A percentile compares a stretch with the other conserved stretches of the same genome.
Conservation (phyloP, 306 rosid genomes). For the Chamaecrista fasciculata region DNA sequence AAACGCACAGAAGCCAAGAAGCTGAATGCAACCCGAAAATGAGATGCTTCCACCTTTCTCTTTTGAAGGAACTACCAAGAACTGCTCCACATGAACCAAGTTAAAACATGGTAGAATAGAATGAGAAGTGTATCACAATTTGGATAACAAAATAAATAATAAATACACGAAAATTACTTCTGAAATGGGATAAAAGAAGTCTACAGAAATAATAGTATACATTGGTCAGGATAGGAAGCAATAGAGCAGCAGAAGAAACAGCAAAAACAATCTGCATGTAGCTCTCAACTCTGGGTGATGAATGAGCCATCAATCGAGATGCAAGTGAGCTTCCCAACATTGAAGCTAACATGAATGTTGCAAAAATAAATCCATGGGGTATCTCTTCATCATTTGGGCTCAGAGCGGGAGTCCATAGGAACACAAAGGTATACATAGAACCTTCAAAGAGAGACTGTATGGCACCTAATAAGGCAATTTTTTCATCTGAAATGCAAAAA, state of each 20-base stretch:
- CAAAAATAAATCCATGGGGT: slow-evolving; percentile 90
- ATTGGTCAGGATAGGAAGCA: slow-evolving; percentile 72
- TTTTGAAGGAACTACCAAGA: slow-evolving; percentile 60
- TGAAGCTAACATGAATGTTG: slow-evolving; percentile 93
- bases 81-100: slow-evolving; percentile 51
- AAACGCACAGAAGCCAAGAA: slow-evolving; percentile 88
- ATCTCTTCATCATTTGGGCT: slow-evolving; percentile 92
- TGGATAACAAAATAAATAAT: background rate
- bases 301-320: slow-evolving; percentile 69
- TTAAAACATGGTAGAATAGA: slow-evolving; percentile 32
- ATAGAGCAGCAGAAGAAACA: slow-evolving; percentile 58
- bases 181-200: background rate
- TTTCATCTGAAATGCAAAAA: slow-evolving; percentile 59
- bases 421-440: slow-evolving; percentile 90
- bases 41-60: slow-evolving; percentile 77
- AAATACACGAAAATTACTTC: background rate
- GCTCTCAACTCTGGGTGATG: slow-evolving; percentile 72
- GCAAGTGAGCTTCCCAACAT: slow-evolving; percentile 98
- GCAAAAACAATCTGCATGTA: slow-evolving; percentile 85
- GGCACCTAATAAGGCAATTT: slow-evolving; percentile 83
- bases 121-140: slow-evolving; percentile 25
- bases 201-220: slow-evolving; percentile 49
- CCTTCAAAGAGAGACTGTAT: slow-evolving; percentile 96
- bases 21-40: slow-evolving; percentile 60
- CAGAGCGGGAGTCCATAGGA: slow-evolving; percentile 94